Conservation (phyloP, 768 basidiomycete species). For the Dacryopinax spathularia region DNA sequence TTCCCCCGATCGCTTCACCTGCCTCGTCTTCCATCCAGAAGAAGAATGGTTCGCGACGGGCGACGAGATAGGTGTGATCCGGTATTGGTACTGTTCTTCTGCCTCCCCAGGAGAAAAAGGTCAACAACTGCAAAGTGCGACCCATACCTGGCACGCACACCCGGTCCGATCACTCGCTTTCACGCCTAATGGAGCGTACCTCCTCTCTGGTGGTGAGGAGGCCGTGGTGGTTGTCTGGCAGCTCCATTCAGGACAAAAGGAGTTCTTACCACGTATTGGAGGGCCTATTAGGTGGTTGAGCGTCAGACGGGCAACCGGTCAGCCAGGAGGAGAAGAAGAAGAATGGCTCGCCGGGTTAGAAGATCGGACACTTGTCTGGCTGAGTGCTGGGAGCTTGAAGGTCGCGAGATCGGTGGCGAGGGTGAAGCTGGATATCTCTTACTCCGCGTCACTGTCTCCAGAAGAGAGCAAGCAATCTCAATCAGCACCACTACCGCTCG, state of each 20-base stretch:
- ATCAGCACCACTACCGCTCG: conserved; percentile 44
- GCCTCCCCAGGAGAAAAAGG: conserved; percentile 31
- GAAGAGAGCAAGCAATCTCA: no score
- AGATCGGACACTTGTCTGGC: conserved; percentile 67
- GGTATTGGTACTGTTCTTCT: conserved; percentile 85
- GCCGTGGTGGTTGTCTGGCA: conserved; percentile 97
- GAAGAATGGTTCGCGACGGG: conserved; percentile 95
- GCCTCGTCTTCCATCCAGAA: conserved; percentile 72
- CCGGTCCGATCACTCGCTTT: conserved; percentile 77
- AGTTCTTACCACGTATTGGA: conserved; percentile 86
- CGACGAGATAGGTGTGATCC: conserved; percentile 67
- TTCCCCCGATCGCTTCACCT: conserved; percentile 65
- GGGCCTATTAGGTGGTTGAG: conserved; percentile 65
- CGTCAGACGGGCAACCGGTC: conserved; percentile 32
- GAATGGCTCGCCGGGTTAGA: conserved; percentile 73
- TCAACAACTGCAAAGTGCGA: conserved; percentile 59
- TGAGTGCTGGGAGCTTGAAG: conserved; percentile 57
- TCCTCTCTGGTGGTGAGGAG: conserved; percentile 90
- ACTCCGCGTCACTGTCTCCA: no score
- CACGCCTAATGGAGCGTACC: conserved; percentile 78
- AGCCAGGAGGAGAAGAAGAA: conserved; percentile 43
- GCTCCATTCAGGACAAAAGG: conserved; percentile 70
- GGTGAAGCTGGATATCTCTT: conserved; percentile 55
- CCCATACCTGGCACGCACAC: conserved; percentile 95
- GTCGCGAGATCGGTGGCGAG: conserved; percentile 58